phyloP scores from a whole-genome alignment of 106 monocot species.

The Allium cepa region DNA sequence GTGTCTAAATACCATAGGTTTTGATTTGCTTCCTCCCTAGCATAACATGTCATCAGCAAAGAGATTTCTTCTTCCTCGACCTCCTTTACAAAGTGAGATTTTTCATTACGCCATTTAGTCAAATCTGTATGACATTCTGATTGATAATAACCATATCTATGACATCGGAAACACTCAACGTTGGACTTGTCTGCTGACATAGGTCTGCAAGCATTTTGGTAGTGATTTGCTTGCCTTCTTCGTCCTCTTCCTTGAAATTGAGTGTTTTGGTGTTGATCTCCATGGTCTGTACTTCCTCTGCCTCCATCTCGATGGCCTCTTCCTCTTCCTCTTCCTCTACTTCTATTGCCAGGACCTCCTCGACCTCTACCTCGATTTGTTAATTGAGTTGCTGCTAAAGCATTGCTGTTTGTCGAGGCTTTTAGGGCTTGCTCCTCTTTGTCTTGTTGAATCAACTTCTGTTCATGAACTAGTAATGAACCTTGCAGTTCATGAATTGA shows the following conservation, averaged over 20 bases:
- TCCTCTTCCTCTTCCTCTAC: too few species aligned
- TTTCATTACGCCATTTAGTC: background rate
- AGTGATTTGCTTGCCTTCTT: background rate
- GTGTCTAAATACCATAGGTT: conserved; percentile 9
- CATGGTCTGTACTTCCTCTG: background rate
- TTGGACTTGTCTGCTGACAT: background rate
- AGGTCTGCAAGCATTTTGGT: background rate
- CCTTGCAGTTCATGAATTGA: background rate
- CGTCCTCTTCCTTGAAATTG: background rate
- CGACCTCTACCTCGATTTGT: background rate
- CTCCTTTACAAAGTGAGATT: background rate
- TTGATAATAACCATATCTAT: background rate
- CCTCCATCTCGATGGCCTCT: background rate
- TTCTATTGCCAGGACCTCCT: background rate
- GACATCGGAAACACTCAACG: background rate
- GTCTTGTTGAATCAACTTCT: background rate
- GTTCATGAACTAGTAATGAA: background rate
- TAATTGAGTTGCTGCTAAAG: background rate
- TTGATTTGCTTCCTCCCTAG: too few species aligned
- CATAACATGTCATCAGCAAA: conserved; percentile 6
- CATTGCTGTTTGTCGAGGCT: background rate
- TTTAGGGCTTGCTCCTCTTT: background rate
- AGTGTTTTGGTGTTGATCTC: background rate
- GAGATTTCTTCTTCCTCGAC: background rate
- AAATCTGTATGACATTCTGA: background rate